Percentiles rank a stretch among this genome's conserved stretches.
Evolutionary conservation across 306 rosid genomes (phyloP).

Genomic region (Sesbania bispinosa): DNA sequence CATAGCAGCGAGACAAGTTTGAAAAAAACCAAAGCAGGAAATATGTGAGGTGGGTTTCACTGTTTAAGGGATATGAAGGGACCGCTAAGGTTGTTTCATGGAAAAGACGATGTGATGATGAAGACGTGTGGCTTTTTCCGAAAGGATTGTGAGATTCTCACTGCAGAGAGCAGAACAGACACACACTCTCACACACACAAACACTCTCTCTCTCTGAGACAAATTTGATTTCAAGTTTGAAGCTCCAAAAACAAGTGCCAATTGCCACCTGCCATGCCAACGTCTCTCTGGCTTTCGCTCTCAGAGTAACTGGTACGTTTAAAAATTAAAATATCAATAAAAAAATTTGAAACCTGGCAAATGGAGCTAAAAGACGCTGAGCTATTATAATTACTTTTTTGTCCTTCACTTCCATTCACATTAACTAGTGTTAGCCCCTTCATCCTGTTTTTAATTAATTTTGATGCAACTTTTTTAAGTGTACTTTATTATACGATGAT

Average conservation of each 20-base stretch:
- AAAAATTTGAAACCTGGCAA: constrained; percentile 28
- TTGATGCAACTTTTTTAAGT: background rate
- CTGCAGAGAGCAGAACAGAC: background rate
- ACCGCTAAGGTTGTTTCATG: constrained; percentile 27
- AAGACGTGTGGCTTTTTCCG: constrained; percentile 18
- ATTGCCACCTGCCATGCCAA: constrained; percentile 45
- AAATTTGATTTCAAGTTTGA: constrained; percentile 48
- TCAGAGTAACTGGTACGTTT: constrained; percentile 42
- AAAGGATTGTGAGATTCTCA: background rate
- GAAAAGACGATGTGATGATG: constrained; percentile 22
- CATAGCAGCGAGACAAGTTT: background rate
- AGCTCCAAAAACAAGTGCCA: constrained; percentile 31
- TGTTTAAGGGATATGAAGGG: constrained; percentile 21
- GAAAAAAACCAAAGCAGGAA: background rate
- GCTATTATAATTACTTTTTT: background rate
- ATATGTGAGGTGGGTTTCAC: constrained; percentile 18
- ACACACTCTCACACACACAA: background rate
- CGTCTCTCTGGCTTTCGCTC: constrained; percentile 64
- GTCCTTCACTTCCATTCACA: background rate
- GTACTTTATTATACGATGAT: background rate
- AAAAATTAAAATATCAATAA: constrained; percentile 54
- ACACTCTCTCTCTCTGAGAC: constrained; percentile 6
- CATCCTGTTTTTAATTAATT: background rate
- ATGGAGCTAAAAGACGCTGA: background rate
- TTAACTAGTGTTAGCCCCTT: background rate